phyloP scores from a whole-genome alignment of 257 asterid genomes.

The Lycium ferocissimum region DNA sequence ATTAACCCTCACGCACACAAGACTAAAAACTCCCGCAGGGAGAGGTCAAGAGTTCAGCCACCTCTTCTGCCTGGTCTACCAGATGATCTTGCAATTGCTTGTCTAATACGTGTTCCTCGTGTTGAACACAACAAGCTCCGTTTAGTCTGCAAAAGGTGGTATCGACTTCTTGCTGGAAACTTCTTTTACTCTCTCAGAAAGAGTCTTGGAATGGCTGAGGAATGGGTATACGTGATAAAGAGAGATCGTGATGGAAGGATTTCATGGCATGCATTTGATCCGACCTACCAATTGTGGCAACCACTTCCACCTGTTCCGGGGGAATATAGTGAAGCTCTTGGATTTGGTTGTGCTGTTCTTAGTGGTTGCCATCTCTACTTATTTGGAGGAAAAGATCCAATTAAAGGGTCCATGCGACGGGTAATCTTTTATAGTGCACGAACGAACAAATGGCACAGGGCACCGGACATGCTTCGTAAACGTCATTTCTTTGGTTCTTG shows the following conservation, averaged over 20 bases:
- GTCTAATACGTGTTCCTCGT: constrained; percentile 62
- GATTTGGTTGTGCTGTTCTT: constrained; percentile 63
- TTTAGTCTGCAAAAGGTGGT: constrained; percentile 61
- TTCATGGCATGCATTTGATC: constrained; percentile 63
- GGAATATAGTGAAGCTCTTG: constrained; percentile 59
- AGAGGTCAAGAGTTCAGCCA: constrained; percentile 54
- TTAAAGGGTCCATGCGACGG: constrained; percentile 57
- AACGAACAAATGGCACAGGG: constrained; percentile 63
- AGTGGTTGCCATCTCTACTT: constrained; percentile 56
- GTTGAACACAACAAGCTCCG: constrained; percentile 59
- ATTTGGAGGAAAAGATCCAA: constrained; percentile 59
- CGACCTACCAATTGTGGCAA: constrained; percentile 57
- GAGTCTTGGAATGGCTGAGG: constrained; percentile 62
- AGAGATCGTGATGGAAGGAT: constrained; percentile 60
- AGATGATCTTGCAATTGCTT: constrained; percentile 62
- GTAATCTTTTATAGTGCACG: constrained; percentile 57
- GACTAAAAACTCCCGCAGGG: constrained; percentile 49
- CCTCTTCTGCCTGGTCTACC: constrained; percentile 62
- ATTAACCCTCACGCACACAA: constrained; percentile 59
- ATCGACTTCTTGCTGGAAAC: constrained; percentile 55
- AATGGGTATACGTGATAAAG: constrained; percentile 57
- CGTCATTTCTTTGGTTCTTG: constrained; percentile 57
- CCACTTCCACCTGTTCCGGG: constrained; percentile 63
- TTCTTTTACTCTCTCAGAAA: constrained; percentile 54
- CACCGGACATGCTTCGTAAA: constrained; percentile 58